Base-by-base conservation (phyloP, 345 rosid species). In the Acer saccharum region DNA sequence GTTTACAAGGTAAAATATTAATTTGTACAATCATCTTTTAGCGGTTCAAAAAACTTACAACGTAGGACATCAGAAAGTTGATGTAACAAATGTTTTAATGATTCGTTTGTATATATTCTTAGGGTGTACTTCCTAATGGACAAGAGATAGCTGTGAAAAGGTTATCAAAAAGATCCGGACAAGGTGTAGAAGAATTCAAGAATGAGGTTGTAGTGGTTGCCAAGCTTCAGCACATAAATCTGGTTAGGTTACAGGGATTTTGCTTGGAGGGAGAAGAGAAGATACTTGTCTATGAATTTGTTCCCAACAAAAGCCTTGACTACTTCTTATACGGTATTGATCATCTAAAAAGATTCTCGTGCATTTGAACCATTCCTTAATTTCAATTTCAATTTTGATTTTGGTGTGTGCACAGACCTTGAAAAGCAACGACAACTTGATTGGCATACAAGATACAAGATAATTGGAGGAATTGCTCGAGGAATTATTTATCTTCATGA, bases 171-270 rank as follows among this genome's bases (percentile, higher is more conserved):
- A 18, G 29, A 23, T 90, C 92, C 0, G 32, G 12, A 2, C 90
- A 91, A 75, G 94, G 92, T 1, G 72, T 54, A 8, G 10, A 48
- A n/a, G 90, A 85, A 72, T 88, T 88, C 72, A 83, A 78, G 83
- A 89, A 83, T 41, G 95, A 91, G 80, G 87, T 81, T 1, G 13
- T 29, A 3, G 25, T 88, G 81, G 80, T 88, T 4, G 84, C 79
- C 1, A 88, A 72, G 67, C 90, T 91, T 23, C 90, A 88, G 14
- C 95, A 88, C 65, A 70, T 82, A 60, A 91, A 91, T 52, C 83
- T 90, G 1, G 94, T 76, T 16, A 81, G 85, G 66, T 57, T 88
- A 6, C 43, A 78, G 0, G 90, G 90, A 3, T 89, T 84, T 69
- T 89, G 95, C 77, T 29, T 84, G 2, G 79, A 88, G 16, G 81